Evolutionary conservation across 805 yeast species (phyloP).

Genomic region (Zygoascus tannicola): DNA sequence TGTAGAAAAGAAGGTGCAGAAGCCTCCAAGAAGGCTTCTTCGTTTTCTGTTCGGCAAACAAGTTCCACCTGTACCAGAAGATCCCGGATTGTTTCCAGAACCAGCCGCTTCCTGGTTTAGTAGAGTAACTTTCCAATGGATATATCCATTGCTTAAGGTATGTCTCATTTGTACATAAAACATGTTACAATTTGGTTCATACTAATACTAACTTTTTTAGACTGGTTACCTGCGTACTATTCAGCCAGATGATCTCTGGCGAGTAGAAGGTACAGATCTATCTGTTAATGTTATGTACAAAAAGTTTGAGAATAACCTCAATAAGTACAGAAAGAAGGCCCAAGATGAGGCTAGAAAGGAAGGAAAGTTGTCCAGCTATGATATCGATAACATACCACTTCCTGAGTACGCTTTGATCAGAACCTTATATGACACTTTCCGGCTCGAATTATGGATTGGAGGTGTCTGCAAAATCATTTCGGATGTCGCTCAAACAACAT

Average conservation of each 20-base stretch:
- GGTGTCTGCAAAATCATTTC: constrained; percentile 25
- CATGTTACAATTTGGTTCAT: not conserved
- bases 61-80: constrained; percentile 20
- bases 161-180: constrained; percentile 1
- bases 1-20: not conserved
- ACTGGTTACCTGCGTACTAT: constrained; percentile 58
- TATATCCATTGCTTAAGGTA: constrained; percentile 19
- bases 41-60: constrained; percentile 17
- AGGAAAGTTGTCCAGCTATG: constrained; percentile 37
- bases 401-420: constrained; percentile 20
- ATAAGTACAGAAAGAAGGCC: constrained; percentile 23
- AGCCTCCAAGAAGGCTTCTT: constrained; percentile 10
- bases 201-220: constrained; percentile 9
- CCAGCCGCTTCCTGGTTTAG: constrained; percentile 11
- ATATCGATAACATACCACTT: constrained; percentile 14
- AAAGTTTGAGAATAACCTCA: constrained; percentile 27
- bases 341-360: constrained; percentile 20
- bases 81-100: constrained; percentile 16
- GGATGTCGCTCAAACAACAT: constrained; percentile 37
- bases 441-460: constrained; percentile 28
- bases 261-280: constrained; percentile 31
- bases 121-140: constrained; percentile 17
- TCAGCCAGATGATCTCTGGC: constrained; percentile 46
- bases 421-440: constrained; percentile 32
- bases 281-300: constrained; percentile 30